Evolutionary conservation across 2,329 filamentous ascomycete species (phyloP), one percentile per base, ranked within the genome.

Genomic region (Diaporthe eres): DNA sequence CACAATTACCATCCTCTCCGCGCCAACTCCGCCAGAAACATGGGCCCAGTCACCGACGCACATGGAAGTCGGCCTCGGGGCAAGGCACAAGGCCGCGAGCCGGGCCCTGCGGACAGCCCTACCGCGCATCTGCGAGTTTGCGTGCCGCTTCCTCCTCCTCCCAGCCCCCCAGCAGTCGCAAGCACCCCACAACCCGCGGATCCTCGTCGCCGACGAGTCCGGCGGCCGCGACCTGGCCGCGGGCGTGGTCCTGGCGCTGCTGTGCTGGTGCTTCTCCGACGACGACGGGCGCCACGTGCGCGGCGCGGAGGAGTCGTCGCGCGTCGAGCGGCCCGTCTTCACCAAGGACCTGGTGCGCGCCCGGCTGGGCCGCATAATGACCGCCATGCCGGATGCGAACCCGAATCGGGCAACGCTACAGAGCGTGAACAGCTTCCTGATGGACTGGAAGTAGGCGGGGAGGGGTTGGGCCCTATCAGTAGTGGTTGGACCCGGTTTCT

Each of bases 361-460:
- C 79, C 90, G 93, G 71, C 87, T 98, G 44, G 93, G 94, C n/a
- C 94, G 92, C 87, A 94, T 98, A 79, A 94, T 96, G 83, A 93
- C 92, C 7, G 91, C 91, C 0, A 93, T 93, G 81, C 93, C 95
- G 0, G 92, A 94, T 79, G 94, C 93, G 3, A 98, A 97, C 81
- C 96, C 96, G 0, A 96, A 93, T 77, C 89, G 97, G 49, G 90
- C 94, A 31, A 98, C 96, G 0, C 85, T 98, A 51, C 96, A 98
- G 84, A 96, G 95, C 79, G 93, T 98, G 7, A 98, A 98, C 84
- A 94, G 94, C 74, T 98, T 95, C 80, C 85, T 98, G 71, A 96
- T 98, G 92, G 89, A 89, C 74, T 87, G 85, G 83, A 81, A 81
- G 31, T 73, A 44, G 42, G 4, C 12, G 2, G 2, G 17, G 39